These are phyloP conservation scores for Ephemerocybe angulata DNA, from an alignment of 768 basidiomycete genomes.

Conservation along the genomic window DNA sequence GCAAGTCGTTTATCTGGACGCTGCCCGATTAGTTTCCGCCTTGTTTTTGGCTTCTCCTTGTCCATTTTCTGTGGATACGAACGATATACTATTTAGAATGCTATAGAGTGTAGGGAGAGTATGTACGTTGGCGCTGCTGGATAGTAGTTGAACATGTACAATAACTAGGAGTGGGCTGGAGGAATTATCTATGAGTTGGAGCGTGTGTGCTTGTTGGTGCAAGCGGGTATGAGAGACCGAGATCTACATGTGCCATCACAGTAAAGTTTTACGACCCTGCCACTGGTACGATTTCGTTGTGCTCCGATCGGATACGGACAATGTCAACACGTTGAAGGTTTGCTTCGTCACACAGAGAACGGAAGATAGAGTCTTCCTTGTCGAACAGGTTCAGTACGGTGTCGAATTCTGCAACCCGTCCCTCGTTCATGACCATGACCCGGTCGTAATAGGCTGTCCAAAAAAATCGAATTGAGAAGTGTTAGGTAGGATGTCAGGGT, in stretches of 20 bases:
- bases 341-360: constrained; percentile 65
- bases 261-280: no score
- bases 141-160: no score
- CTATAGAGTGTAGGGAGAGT: no score
- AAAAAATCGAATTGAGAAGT: not conserved
- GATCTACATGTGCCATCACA: no score
- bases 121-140: no score
- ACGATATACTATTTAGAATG: no score
- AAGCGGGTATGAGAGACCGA: no score
- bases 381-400: constrained; percentile 64
- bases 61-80: no score
- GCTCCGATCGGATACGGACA: constrained; percentile 41
- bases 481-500: not conserved
- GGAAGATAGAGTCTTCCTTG: constrained; percentile 59
- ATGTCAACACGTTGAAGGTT: constrained; percentile 55
- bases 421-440: constrained; percentile 71
- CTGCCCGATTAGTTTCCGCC: constrained; percentile 42
- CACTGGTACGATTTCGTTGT: no score
- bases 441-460: constrained; percentile 56
- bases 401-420: constrained; percentile 68
- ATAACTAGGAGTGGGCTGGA: no score
- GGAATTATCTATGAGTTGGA: no score
- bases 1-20: constrained; percentile 55
- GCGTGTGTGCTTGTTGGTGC: no score
- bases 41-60: not conserved